A percentile compares a stretch with the other conserved stretches of the same genome.
Conservation (phyloP, 768 basidiomycete species). For the Auriscalpium orientale region DNA sequence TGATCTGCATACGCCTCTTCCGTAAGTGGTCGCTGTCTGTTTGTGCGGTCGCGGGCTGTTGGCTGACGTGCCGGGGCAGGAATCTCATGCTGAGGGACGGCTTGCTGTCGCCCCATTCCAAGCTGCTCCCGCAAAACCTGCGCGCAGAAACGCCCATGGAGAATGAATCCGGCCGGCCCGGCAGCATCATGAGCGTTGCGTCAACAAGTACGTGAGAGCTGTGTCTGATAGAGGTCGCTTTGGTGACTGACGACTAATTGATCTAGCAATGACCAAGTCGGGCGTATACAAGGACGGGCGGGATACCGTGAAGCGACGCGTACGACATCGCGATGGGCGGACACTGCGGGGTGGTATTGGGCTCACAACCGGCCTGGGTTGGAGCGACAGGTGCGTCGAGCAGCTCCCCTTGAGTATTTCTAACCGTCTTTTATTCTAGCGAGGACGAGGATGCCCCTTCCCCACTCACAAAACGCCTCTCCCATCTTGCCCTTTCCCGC, state of each 20-base stretch:
- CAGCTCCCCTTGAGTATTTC: neutral
- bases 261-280: conserved; percentile 25
- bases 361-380: conserved; percentile 34
- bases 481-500: conserved; percentile 17
- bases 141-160: conserved; percentile 9
- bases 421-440: conserved; percentile 13
- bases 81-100: conserved; percentile 33
- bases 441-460: conserved; percentile 37
- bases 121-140: conserved; percentile 24
- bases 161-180: conserved; percentile 17
- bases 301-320: conserved; percentile 26
- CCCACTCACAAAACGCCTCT: conserved; percentile 28
- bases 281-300: conserved; percentile 31
- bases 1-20: conserved; percentile 32
- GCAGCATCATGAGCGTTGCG: conserved; percentile 19
- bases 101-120: conserved; percentile 33
- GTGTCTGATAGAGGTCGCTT: neutral
- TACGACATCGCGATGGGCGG: conserved; percentile 31
- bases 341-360: conserved; percentile 31
- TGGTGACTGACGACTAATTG: conserved; percentile 5
- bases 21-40: conserved; percentile 21
- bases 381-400: conserved; percentile 31
- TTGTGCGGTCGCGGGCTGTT: neutral
- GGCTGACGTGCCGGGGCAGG: conserved; percentile 12
- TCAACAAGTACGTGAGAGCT: conserved; percentile 20